Evolutionary conservation across 352 stramenopile species (phyloP).

Genomic region (Thalassiosira livingstoniorum): DNA sequence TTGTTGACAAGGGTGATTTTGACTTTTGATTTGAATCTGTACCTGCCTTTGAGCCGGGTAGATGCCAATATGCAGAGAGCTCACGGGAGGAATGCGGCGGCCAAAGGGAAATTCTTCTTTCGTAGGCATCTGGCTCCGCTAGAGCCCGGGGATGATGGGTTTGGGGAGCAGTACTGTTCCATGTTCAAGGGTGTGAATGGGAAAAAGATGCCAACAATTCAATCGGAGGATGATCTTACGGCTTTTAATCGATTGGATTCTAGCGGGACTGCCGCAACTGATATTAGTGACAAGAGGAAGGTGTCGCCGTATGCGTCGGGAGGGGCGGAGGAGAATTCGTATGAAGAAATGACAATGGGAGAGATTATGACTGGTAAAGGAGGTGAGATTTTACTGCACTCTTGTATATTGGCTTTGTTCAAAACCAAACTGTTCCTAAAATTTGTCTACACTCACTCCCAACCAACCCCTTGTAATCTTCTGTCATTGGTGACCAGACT

Average conservation of each 20-base stretch:
- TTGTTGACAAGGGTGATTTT: conserved; percentile 98
- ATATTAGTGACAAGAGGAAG: conserved; percentile 67
- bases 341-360: conserved; percentile 96
- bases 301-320: conserved; percentile 71
- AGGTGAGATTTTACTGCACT: conserved; percentile 31
- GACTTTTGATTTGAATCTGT: conserved; percentile 99
- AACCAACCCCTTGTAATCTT: background rate
- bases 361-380: conserved; percentile 96
- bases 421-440: background rate
- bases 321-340: conserved; percentile 84
- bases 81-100: conserved; percentile 93
- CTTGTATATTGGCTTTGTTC: background rate
- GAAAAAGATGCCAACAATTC: conserved; percentile 35
- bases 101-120: conserved; percentile 98
- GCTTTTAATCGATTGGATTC: conserved; percentile 13
- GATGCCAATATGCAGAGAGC: conserved; percentile 99
- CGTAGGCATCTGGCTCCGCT: conserved; percentile 93
- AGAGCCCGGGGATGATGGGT: conserved; percentile 85
- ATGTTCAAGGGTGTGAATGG: conserved; percentile 81
- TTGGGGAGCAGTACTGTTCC: conserved; percentile 80
- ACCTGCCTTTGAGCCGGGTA: conserved; percentile 97
- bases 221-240: conserved; percentile 36
- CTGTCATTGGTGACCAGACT: conserved; percentile 82
- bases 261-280: conserved; percentile 17
- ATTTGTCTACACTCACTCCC: background rate